Evolutionary conservation across 805 yeast species (phyloP), one percentile per base, ranked within the genome.

Genomic region (Schwanniomyces pseudopolymorphus): DNA sequence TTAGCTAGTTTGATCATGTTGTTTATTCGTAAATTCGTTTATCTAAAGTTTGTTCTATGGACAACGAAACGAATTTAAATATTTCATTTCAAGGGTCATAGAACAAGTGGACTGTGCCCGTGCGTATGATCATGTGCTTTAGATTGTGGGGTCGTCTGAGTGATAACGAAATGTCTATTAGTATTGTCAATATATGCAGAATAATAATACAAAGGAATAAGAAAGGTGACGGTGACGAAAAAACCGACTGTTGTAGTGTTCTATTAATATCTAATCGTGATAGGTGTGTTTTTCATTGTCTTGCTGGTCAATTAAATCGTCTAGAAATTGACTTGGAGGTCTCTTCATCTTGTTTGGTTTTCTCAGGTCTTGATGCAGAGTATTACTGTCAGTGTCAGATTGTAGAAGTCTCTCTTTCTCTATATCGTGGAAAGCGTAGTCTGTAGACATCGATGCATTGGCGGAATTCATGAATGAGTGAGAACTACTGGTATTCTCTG

Each of bases 301-400:
- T 20, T 31, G 35, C 16, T 14, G 4, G 47, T 72, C 66, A 17
- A 79, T 61, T 49, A 79, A 52, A 44, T 74, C 70, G 19, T 79
- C 81, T 53, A 79, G 59, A 45, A 68, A 66, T 33, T 70, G 74
- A 54, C 81, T 77, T 37, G 84, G 83, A 2, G 81, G 78, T 57
- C 81, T 63, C 19, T 43, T 20, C 33, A 56, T 59, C n/a, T 38
- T 46, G 38, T 26, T 35, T 20, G 42, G 39, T 11, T 14, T 26
- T 22, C 26, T 4, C 35, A 16, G 35, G 19, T 31, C 6, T 14
- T 31, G 20, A 16, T 31, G 20, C 35, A 31, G 35, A 49, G 53
- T 26, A 50, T 42, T 39, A 16, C 33, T 21, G 14, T 33, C 35
- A 8, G 28, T 39, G 10, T 39, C 27, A 10, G 10, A 5, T 8